Conservation (phyloP, 129 eudicot species). For the Deinandra increscens region DNA sequence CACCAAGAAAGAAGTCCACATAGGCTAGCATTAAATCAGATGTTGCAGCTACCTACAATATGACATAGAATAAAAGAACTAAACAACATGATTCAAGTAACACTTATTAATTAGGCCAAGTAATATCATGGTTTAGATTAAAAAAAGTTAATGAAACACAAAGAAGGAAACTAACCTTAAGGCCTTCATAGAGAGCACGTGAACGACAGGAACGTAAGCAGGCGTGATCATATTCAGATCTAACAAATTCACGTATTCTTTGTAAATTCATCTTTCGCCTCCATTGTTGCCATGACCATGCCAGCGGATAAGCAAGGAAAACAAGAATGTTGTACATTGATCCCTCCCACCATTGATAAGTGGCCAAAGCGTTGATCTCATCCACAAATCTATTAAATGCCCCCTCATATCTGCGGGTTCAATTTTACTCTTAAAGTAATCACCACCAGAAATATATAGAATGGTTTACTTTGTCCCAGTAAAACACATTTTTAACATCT, state of each 20-base stretch:
- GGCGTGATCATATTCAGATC: constrained; percentile 97
- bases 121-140: background rate
- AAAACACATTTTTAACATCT: constrained; percentile 3
- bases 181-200: constrained; percentile 96
- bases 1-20: constrained; percentile 87
- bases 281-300: constrained; percentile 99
- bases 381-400: constrained; percentile 88
- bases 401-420: constrained; percentile 75
- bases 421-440: constrained; percentile 9
- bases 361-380: constrained; percentile 74
- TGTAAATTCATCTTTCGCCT: constrained; percentile 81
- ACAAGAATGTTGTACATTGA: constrained; percentile 67
- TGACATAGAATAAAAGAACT: background rate
- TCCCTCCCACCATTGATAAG: constrained; percentile 99
- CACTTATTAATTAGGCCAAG: background rate
- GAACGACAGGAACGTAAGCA: constrained; percentile 98
- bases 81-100: background rate
- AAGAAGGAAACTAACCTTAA: constrained; percentile 56
- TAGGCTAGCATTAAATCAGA: constrained; percentile 92
- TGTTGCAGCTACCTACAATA: constrained; percentile 80
- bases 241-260: constrained; percentile 83
- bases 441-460: background rate
- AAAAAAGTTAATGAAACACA: background rate
- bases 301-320: constrained; percentile 85
- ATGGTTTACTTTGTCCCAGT: constrained; percentile 2